A percentile compares a stretch with the other conserved stretches of the same genome.
These are phyloP conservation scores for Nepenthes mirabilis DNA, from an alignment of 148 eudicot genomes.

Conservation along the genomic window DNA sequence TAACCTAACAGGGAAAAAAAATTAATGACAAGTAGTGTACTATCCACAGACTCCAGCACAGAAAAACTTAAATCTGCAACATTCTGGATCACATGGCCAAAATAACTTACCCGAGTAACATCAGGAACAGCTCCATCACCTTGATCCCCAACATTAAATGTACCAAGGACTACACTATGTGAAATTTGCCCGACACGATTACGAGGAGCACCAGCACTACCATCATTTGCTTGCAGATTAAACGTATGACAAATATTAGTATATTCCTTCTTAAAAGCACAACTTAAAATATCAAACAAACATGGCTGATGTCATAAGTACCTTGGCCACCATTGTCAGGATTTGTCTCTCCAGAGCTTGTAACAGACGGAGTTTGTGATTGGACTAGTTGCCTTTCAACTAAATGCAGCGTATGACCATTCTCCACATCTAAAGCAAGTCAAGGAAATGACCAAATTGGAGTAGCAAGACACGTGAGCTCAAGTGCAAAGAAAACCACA, in stretches of 20 bases:
- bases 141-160: constrained; percentile 68
- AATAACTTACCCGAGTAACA: constrained; percentile 52
- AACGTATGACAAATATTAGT: constrained; percentile 2
- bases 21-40: background rate
- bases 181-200: constrained; percentile 68
- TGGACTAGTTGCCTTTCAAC: constrained; percentile 76
- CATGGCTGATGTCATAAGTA: constrained; percentile 3
- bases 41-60: background rate
- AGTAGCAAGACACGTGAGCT: background rate
- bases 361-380: constrained; percentile 43
- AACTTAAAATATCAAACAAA: background rate
- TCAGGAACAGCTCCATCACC: constrained; percentile 65
- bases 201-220: constrained; percentile 43
- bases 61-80: background rate
- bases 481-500: background rate
- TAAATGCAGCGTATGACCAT: constrained; percentile 81
- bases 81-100: background rate
- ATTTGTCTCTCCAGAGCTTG: constrained; percentile 27
- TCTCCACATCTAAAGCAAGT: constrained; percentile 59
- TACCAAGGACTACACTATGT: constrained; percentile 81
- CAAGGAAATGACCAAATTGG: constrained; percentile 20
- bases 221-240: constrained; percentile 42
- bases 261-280: background rate
- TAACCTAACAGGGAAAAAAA: constrained; percentile 34
- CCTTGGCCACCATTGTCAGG: constrained; percentile 34